A percentile compares a stretch with the other conserved stretches of the same genome.
phyloP scores from a whole-genome alignment of 1,284 basidiomycete species.

The Cryptococcus sp. region DNA sequence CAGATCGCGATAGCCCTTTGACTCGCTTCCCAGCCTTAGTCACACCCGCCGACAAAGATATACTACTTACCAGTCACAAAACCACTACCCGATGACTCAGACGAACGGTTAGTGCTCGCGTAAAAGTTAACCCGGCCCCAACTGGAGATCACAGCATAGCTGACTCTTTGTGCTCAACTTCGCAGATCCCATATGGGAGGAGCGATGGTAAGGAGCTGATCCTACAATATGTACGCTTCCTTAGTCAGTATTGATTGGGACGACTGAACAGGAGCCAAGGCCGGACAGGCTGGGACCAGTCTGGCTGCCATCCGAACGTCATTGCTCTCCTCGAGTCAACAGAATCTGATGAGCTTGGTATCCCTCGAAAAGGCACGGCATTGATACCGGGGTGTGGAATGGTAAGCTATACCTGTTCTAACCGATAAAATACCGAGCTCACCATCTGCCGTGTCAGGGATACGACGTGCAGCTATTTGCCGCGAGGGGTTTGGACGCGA shows the following conservation, averaged over 20 bases:
- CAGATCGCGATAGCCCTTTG: too few species aligned
- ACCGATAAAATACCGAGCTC: not conserved
- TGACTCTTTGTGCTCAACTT: too few species aligned
- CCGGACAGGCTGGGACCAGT: constrained; percentile 65
- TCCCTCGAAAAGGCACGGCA: constrained; percentile 58
- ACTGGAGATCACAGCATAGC: too few species aligned
- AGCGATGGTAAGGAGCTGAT: constrained; percentile 6
- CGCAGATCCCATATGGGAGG: constrained; percentile 9
- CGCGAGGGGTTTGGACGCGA: constrained; percentile 53
- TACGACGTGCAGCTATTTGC: constrained; percentile 63
- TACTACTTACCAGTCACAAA: too few species aligned
- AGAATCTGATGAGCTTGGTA: constrained; percentile 47
- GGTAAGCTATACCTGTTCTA: too few species aligned
- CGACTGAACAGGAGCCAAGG: constrained; percentile 54
- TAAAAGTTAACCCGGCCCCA: too few species aligned
- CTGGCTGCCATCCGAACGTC: constrained; percentile 58
- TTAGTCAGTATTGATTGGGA: too few species aligned
- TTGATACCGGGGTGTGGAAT: constrained; percentile 70
- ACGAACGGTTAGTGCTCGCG: too few species aligned
- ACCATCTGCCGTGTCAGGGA: constrained; percentile 52
- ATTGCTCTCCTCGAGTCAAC: constrained; percentile 56
- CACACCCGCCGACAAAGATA: too few species aligned
- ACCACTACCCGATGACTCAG: too few species aligned
- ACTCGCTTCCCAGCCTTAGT: too few species aligned
- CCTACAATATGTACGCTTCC: too few species aligned